These are phyloP conservation scores for Mortierella sp. DNA, from an alignment of 371 early-diverging fungal genomes.

Conservation along the genomic window DNA sequence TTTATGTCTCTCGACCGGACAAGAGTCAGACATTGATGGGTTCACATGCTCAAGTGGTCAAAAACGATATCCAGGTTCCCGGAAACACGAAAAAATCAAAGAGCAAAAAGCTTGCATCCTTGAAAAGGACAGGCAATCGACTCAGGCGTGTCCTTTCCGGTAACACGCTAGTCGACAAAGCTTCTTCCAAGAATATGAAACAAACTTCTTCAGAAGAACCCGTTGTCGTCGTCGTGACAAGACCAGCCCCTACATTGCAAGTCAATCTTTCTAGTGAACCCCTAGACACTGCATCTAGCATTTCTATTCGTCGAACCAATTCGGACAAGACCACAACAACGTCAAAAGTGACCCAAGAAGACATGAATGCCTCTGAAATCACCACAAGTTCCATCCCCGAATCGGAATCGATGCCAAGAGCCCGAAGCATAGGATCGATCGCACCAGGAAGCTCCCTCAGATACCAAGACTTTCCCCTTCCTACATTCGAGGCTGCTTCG, in stretches of 20 bases:
- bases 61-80: background rate
- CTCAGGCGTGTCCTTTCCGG: slow-evolving; percentile 46
- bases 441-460: slow-evolving; percentile 5
- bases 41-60: background rate
- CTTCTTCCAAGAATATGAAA: background rate
- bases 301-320: slow-evolving; percentile 16
- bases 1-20: slow-evolving; percentile 6
- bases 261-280: background rate
- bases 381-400: background rate
- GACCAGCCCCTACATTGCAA: too few relatives aligned
- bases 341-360: background rate
- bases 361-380: background rate
- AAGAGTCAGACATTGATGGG: slow-evolving; percentile 2
- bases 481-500: slow-evolving; percentile 31
- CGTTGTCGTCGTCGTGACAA: too few relatives aligned
- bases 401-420: background rate
- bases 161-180: slow-evolving; percentile 15
- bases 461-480: slow-evolving; percentile 26
- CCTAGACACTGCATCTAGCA: background rate
- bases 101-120: background rate
- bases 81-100: background rate
- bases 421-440: too few relatives aligned
- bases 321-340: slow-evolving; percentile 19
- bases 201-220: too few relatives aligned
- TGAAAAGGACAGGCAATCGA: slow-evolving; percentile 29